phyloP scores from a whole-genome alignment of 176 grass and related monocot species.

The Typha latifolia region DNA sequence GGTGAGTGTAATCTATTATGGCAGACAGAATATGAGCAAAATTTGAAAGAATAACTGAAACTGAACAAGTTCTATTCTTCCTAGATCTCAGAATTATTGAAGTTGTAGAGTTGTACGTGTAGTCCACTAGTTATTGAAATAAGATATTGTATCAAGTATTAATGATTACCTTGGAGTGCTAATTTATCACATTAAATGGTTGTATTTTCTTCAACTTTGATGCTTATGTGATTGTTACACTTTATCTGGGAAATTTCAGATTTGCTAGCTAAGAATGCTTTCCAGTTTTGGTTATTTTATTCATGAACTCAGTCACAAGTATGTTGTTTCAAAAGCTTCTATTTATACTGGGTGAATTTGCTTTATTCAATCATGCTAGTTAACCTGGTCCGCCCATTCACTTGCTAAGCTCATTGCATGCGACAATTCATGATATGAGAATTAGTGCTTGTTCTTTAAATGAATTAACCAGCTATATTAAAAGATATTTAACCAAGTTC shows the following conservation, averaged over 20 bases:
- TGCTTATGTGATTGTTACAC: background rate
- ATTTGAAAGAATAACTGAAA: background rate
- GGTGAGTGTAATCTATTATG: conserved; percentile 23
- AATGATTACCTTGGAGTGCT: background rate
- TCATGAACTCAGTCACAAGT: background rate
- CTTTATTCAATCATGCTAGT: background rate
- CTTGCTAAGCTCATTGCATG: too few species aligned
- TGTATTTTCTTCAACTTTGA: background rate
- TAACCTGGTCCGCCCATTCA: background rate
- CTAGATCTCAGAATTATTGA: background rate
- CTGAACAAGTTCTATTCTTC: background rate
- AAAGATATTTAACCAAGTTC: background rate
- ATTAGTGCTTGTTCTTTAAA: too few species aligned
- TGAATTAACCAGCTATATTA: background rate
- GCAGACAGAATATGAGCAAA: background rate
- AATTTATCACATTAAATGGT: background rate
- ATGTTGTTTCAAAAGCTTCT: background rate
- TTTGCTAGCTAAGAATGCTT: too few species aligned
- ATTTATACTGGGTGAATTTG: background rate
- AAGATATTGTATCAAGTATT: background rate
- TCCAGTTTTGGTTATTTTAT: too few species aligned
- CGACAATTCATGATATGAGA: too few species aligned
- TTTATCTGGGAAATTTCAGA: background rate
- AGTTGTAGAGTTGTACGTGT: background rate
- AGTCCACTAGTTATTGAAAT: background rate